Base-by-base conservation (phyloP, 139 green algal species). In the Desmodesmus armatus region DNA sequence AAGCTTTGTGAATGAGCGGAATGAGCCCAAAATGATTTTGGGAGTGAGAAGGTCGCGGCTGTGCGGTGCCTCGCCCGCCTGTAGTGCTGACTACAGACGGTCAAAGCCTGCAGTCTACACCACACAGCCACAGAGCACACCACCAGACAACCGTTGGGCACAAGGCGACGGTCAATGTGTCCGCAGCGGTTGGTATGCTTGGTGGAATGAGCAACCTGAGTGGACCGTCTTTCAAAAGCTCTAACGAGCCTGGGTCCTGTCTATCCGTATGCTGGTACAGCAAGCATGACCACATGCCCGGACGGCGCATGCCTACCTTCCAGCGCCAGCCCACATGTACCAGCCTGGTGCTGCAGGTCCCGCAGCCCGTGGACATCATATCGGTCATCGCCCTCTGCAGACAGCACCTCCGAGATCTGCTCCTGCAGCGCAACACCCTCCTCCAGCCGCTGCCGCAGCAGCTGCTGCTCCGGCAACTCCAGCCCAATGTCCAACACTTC, bases 381-480 rank as follows among this genome's bases (percentile, higher is more conserved):
- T n/a, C 53, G 66, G 21, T 85, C 55, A 43, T 89, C 44, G 25
- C 41, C 37, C 19, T 43, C 15, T 47, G 62, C 78, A 23, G 39
- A n/a, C 62, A 84, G 40, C 27, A 49, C 62, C 31, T 69, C 62
- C 49, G 37, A 40, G 4, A 84, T 21, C 9, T 60, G 75, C 33
- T 37, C 51, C 75, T 82, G 75, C 70, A 96, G 79, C 78, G 89
- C 88, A n/a, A 87, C 66, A 0, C 69, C 89, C 2, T 70, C 63
- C 21, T 75, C 65, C 37, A 95, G 55, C 13, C 87, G 79, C 71
- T 88, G 63, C 5, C 66, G 82, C 47, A 95, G 86, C 44, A 67
- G 27, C 70, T 89, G 62, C 40, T 89, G 76, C 69, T 93, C 84
- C 1, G 89, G 87, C 35, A 96, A 69, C 7, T 80, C 80, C 19